These are phyloP conservation scores for Fusarium nelsonii DNA, from an alignment of 2,329 filamentous ascomycete species.

Conservation along the genomic window DNA sequence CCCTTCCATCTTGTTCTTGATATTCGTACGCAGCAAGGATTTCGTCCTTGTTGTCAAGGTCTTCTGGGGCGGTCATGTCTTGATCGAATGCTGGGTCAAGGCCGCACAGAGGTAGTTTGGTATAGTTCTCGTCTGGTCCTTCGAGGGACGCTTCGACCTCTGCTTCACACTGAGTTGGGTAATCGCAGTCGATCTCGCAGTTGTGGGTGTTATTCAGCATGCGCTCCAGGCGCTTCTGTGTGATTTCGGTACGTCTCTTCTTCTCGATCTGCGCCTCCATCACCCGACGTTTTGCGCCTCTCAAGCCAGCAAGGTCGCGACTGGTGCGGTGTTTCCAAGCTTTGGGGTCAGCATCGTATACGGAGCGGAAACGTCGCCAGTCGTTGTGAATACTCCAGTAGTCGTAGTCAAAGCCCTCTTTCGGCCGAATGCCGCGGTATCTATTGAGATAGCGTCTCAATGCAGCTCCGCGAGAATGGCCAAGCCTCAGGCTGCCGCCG, in stretches of 20 bases:
- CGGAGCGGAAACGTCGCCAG: conserved; percentile 46
- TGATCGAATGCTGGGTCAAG: conserved; percentile 22
- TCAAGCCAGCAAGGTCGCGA: not conserved
- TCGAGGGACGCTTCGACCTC: conserved; percentile 6
- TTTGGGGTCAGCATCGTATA: conserved; percentile 1
- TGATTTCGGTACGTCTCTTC: not conserved
- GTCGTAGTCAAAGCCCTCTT: conserved; percentile 48
- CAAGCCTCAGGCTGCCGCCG: not conserved
- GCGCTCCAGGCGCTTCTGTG: conserved; percentile 4
- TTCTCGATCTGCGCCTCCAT: not conserved
- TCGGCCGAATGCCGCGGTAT: not conserved
- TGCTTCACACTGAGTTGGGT: conserved; percentile 40
- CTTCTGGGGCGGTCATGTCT: conserved; percentile 1
- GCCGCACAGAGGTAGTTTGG: conserved; percentile 15
- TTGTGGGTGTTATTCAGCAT: conserved; percentile 24
- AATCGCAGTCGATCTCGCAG: conserved; percentile 45
- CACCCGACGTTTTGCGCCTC: not conserved
- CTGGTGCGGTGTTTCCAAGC: conserved; percentile 15
- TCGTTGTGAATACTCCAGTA: conserved; percentile 49
- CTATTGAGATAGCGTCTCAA: not conserved
- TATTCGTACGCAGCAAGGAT: conserved; percentile 15
- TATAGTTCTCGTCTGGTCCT: not conserved
- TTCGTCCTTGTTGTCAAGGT: conserved; percentile 5
- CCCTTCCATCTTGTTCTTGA: conserved; percentile 16
- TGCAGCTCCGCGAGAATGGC: not conserved